These are phyloP conservation scores for Pseudogymnoascus pannorum DNA, from an alignment of 2,329 filamentous ascomycete species.

Conservation along the genomic window DNA sequence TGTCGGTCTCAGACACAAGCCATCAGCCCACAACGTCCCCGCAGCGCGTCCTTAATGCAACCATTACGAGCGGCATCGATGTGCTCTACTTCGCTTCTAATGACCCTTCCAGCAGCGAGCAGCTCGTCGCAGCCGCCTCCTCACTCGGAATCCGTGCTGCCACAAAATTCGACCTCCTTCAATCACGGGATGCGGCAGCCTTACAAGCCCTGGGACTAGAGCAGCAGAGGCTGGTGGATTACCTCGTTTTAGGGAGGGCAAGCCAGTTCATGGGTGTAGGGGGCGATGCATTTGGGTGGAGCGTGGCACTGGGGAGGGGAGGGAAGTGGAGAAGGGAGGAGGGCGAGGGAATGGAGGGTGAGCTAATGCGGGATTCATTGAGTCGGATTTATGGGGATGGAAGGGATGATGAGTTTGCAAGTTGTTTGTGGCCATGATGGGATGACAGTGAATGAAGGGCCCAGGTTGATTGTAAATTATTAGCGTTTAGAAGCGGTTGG, in stretches of 20 bases:
- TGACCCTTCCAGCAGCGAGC: slow-evolving; percentile 30
- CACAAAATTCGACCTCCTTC: slow-evolving; percentile 37
- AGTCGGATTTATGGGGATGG: neutral
- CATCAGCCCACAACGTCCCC: slow-evolving; percentile 25
- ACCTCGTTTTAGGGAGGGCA: slow-evolving; percentile 39
- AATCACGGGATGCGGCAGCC: slow-evolving; percentile 26
- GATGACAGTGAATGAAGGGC: neutral
- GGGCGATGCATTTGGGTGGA: slow-evolving; percentile 41
- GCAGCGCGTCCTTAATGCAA: slow-evolving; percentile 32
- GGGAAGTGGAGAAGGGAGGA: neutral
- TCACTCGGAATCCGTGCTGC: slow-evolving; percentile 33
- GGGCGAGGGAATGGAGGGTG: neutral
- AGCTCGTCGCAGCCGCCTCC: slow-evolving; percentile 32
- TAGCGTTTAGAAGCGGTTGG: neutral
- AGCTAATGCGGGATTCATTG: neutral
- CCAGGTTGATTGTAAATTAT: neutral
- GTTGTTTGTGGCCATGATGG: neutral
- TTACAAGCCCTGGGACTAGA: slow-evolving; percentile 37
- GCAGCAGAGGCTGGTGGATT: slow-evolving; percentile 43
- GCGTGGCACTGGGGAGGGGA: slow-evolving; percentile 30
- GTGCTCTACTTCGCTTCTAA: slow-evolving; percentile 40
- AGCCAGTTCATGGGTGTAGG: slow-evolving; percentile 37
- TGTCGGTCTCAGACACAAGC: slow-evolving; percentile 25
- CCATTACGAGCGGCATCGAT: slow-evolving; percentile 22
- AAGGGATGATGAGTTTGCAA: neutral